Evolutionary conservation across 2,329 filamentous ascomycete species (phyloP), one percentile per base, ranked within the genome.

Genomic region (Mollisiaceae sp.): DNA sequence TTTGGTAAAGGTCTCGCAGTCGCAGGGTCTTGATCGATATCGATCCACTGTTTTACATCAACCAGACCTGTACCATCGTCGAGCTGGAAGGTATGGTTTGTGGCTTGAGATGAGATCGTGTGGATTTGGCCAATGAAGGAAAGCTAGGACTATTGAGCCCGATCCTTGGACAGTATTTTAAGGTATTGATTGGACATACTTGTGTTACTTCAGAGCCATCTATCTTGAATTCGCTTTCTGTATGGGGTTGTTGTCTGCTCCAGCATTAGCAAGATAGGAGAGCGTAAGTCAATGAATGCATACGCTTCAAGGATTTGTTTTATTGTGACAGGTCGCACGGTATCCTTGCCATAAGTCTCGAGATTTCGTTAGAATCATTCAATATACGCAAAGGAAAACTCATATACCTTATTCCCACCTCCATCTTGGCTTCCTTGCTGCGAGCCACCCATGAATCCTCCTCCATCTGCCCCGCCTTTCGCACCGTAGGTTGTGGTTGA

Each of bases 21-120:
- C n/a, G 79, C 79, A 43, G 80, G 76, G 20, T 76, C 76, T 11
- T 77, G 77, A 74, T 78, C 77, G 6, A 78, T 77, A 41, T 84
- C 82, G 64, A 91, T 84, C 91, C 91, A 97, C 78, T 91, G 89
- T 82, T 95, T 96, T 71, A 93, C 94, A 79, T 99, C 96, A 73
- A 97, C 90, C 67, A 89, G 85, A 66, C 93, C 94, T 0, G 96
- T 99, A 77, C 95, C 95, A 79, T 99, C 95, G 80, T 99, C 95
- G 73, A 99, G 83, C 75, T 90, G 91, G 85, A 96, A 97, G 55
- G 92, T 97, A 71, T 93, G 89, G 81, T 97, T 96, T 71, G 94
- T 97, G 47, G 90, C 86, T 81, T 97, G 93, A n/a, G 86, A 85
- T 76, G 88, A 91, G 79, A 97, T 89, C 79, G 89, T 89, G 77